Percentiles rank a stretch among this genome's conserved stretches.
Conservation (phyloP, 352 stramenopile species). For the Blastocystis sp. region DNA sequence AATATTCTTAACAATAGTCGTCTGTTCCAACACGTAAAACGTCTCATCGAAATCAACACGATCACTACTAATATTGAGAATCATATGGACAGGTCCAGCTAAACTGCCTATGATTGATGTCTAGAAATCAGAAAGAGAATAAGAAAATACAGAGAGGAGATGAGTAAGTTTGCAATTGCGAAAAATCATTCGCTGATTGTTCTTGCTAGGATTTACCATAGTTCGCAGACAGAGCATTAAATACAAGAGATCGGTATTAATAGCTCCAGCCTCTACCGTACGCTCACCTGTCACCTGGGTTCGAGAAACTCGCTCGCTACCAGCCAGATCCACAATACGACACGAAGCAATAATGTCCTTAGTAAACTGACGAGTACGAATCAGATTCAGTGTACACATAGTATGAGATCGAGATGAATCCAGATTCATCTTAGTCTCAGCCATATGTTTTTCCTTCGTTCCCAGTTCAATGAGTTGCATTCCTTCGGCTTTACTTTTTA, state of each 20-base stretch:
- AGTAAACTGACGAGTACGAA: not conserved
- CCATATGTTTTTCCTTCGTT: slow-evolving; percentile 46
- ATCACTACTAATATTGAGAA: slow-evolving; percentile 48
- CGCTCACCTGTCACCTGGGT: slow-evolving; percentile 66
- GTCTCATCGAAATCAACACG: slow-evolving; percentile 42
- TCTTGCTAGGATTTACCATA: slow-evolving; percentile 19
- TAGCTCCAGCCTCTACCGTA: not conserved
- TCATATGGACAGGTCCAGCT: slow-evolving; percentile 42
- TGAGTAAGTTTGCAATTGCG: slow-evolving; percentile 42
- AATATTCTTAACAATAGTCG: slow-evolving; percentile 22
- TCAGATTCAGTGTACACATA: slow-evolving; percentile 41
- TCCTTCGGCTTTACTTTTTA: not conserved
- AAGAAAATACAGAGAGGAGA: not conserved
- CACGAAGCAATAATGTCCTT: slow-evolving; percentile 37
- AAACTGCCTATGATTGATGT: slow-evolving; percentile 11
- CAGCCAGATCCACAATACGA: slow-evolving; percentile 73
- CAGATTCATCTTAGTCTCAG: slow-evolving; percentile 45
- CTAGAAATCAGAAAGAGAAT: not conserved
- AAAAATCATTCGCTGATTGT: slow-evolving; percentile 36
- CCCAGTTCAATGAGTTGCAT: slow-evolving; percentile 30
- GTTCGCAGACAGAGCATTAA: slow-evolving; percentile 34
- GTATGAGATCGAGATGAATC: slow-evolving; percentile 45
- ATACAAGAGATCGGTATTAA: slow-evolving; percentile 43
- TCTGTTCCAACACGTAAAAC: slow-evolving; percentile 34
- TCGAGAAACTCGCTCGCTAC: slow-evolving; percentile 73